Percentiles rank a stretch among this genome's conserved stretches.
Evolutionary conservation across 768 basidiomycete species (phyloP).

Genomic region (Pholiota molesta): DNA sequence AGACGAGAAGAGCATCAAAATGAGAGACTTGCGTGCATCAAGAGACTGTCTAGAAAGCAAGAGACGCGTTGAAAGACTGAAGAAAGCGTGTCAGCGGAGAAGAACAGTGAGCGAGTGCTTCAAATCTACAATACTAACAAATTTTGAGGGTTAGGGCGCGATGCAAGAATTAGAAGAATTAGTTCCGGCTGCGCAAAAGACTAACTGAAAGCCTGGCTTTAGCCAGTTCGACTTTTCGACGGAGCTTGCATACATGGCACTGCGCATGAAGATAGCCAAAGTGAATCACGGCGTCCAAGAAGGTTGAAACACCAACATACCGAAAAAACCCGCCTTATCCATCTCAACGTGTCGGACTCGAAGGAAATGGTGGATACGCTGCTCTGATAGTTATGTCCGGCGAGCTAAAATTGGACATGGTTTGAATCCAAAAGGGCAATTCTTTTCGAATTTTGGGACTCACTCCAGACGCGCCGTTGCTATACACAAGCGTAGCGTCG

Average conservation of each 20-base stretch:
- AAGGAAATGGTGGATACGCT: background rate
- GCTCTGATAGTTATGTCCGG: background rate
- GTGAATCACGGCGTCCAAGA: background rate
- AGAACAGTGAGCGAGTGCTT: background rate
- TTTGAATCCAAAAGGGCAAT: background rate
- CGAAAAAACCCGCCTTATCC: background rate
- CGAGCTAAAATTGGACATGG: constrained; percentile 3
- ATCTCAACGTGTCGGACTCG: background rate
- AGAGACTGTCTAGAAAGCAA: background rate
- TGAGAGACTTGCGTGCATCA: background rate
- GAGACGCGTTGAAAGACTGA: background rate
- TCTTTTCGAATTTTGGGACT: background rate
- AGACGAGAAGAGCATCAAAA: background rate
- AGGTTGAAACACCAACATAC: background rate
- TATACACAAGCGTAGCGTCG: constrained; percentile 4
- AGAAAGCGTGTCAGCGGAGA: background rate
- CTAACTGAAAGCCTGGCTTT: background rate
- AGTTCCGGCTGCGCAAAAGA: background rate
- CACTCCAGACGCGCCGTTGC: background rate
- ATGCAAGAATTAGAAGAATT: background rate
- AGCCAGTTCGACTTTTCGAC: background rate
- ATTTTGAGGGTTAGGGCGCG: background rate
- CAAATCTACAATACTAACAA: background rate
- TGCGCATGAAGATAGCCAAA: background rate
- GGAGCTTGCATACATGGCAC: background rate